Base-by-base conservation (phyloP, 2,329 filamentous ascomycete genomes). In the Sarocladiaceae sp. region DNA sequence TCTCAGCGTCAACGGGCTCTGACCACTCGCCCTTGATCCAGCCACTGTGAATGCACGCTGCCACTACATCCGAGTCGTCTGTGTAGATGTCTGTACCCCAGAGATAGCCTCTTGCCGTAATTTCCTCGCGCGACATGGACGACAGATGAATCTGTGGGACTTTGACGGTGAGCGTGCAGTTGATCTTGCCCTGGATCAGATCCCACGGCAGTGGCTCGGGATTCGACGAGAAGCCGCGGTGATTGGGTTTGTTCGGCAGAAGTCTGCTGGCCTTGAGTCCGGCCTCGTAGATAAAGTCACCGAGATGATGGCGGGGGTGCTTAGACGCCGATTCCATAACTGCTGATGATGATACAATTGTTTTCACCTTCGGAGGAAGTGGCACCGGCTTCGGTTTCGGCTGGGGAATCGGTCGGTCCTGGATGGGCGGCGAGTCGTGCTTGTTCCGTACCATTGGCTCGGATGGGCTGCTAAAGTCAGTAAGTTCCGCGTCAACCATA, bases 41-140 rank as follows among this genome's bases (percentile, higher is more conserved):
- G 3, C 94, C 94, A 2, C 86, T 85, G 66, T 99, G 94, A 42
- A 99, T 93, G 54, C 92, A 93, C 2, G 93, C 92, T 0, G 91
- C 93, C 22, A 99, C 80, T 1, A 94, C 84, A 64, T 99, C 94
- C 0, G 91, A 96, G 68, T 99, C 94, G 60, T 99, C 94, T 0
- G 91, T 96, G 65, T 97, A 97, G 6, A 99, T 80, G 33, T 95
- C 92, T 0, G 90, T 94, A 1, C 94, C 94, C 92, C 93, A 99
- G 0, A 99, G 68, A 7, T 89, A 88, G 18, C 87, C 81, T 29
- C 90, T 82, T 7, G 83, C 73, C 11, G 91, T 95, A 50, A 97
- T 92, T 58, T 95, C 89, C 64, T 94, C 88, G 26, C 93, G 80
- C 22, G 88, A 82, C 7, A 77, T 71, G 0, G 82, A 68, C 8